A percentile compares a stretch with the other conserved stretches of the same genome.
These are phyloP conservation scores for Fusarium avenaceum DNA, from an alignment of 2,329 filamentous ascomycete species.

Conservation along the genomic window DNA sequence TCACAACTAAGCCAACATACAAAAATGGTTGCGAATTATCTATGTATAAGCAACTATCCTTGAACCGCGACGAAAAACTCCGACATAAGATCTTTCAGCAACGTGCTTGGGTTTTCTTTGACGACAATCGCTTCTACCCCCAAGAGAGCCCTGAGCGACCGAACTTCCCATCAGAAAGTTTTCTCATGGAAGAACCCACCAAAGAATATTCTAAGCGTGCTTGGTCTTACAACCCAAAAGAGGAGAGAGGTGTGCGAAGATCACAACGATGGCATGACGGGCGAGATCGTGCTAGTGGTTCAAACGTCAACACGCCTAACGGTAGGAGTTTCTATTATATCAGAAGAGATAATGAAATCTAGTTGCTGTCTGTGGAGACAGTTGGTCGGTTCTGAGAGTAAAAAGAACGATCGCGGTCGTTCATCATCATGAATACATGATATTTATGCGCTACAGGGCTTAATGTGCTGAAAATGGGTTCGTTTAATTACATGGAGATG, in stretches of 20 bases:
- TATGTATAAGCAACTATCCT: not conserved
- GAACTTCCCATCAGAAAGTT: constrained; percentile 7
- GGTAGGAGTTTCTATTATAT: not conserved
- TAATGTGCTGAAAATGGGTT: no score
- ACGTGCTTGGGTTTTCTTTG: constrained; percentile 11
- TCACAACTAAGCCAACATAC: no score
- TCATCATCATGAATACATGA: not conserved
- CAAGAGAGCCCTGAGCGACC: not conserved
- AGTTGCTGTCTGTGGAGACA: no score
- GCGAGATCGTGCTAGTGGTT: not conserved
- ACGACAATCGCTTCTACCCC: not conserved
- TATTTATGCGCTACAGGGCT: no score
- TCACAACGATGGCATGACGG: not conserved
- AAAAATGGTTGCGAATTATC: not conserved
- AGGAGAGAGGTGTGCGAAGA: not conserved
- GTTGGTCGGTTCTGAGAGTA: not conserved
- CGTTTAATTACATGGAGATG: no score
- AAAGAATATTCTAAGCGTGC: not conserved
- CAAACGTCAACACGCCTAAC: not conserved
- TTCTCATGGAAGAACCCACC: not conserved
- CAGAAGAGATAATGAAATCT: not conserved
- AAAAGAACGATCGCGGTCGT: not conserved
- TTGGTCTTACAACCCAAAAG: not conserved
- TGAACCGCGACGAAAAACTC: not conserved
- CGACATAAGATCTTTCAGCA: not conserved